phyloP scores from a whole-genome alignment of 2,329 filamentous ascomycete genomes.

The Ceratocystiopsis brevicomis region DNA sequence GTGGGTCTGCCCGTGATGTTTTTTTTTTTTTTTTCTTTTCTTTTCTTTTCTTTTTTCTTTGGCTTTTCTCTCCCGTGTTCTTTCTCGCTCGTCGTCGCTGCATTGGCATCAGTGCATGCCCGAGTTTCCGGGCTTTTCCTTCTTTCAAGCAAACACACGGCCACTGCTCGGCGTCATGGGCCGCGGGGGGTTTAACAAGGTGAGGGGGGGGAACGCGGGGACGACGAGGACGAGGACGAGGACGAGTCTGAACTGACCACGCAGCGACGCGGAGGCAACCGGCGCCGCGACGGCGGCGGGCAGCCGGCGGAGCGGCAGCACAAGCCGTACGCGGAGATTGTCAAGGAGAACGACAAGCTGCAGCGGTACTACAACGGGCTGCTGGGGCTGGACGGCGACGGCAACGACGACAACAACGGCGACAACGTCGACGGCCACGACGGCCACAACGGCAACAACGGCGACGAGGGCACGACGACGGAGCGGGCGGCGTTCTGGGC shows the following conservation, averaged over 20 bases:
- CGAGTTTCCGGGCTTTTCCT: too few relatives aligned
- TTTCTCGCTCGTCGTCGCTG: not conserved
- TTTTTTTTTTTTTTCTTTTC: too few relatives aligned
- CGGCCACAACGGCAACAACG: too few relatives aligned
- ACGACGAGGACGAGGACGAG: not conserved
- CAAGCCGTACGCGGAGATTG: constrained; percentile 36
- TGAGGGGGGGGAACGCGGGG: not conserved
- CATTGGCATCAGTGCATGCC: too few relatives aligned
- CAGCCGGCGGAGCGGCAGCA: constrained; percentile 21
- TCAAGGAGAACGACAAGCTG: constrained; percentile 67
- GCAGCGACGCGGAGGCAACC: constrained; percentile 16
- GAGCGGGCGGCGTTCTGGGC: constrained; percentile 74
- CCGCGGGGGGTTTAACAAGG: constrained; percentile 9
- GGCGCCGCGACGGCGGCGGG: constrained; percentile 13
- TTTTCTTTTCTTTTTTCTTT: too few relatives aligned
- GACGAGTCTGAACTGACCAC: not conserved
- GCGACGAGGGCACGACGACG: constrained; percentile 17
- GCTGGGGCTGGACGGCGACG: constrained; percentile 48
- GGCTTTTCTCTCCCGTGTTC: not conserved
- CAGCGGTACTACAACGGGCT: constrained; percentile 73
- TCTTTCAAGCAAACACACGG: not conserved
- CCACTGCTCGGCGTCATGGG: constrained; percentile 5
- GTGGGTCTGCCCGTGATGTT: not conserved
- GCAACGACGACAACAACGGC: too few relatives aligned
- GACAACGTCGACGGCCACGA: too few relatives aligned